Base-by-base conservation (phyloP, 2,329 filamentous ascomycete genomes). In the Bipolaris zeicola region DNA sequence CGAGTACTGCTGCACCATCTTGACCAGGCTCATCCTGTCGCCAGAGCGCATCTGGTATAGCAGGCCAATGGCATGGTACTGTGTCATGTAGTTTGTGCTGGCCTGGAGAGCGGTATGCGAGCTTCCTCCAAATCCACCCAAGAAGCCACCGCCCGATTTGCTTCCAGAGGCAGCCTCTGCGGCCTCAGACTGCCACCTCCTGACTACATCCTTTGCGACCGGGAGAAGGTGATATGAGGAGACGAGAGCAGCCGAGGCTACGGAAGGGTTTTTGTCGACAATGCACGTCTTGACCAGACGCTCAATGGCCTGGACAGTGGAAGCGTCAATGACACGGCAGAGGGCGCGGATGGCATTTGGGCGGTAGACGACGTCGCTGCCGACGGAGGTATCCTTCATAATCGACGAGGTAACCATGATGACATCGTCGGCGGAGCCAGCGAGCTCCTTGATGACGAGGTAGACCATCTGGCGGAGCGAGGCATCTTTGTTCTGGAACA, bases 1-100 rank as follows among this genome's bases (percentile, higher is more conserved):
- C 50, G 92, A 92, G 75, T 97, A 98, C 77, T 99, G 95, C 81
- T 99, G 95, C n/a, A 99, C 94, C 95, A 99, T 98, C 85, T 99
- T 99, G 59, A 98, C 94, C 68, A 99, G 81, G 20, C 95, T 93
- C 95, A 99, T 99, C 70, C 95, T 88, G 77, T 99, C 95, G 77
- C 97, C 93, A 70, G 90, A 90, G 72, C 95, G 90, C 92, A 98
- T 98, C 80, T 98, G 94, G 78, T 98, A 99, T 42, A 99, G 80
- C 52, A 99, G 85, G 62, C 95, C 95, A 80, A 99, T 96, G 62
- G 95, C 95, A 77, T 99, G 95, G 78, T 99, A 99, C 77, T 99
- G 95, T 55, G 92, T 90, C 92, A 98, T 98, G 73, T 91, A 96
- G 66, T 95, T 98, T 71, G 92, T 94, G 61, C 83, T 81, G 45